These are phyloP conservation scores for Diplocarpon rosae DNA, from an alignment of 2,329 filamentous ascomycete genomes.

Conservation along the genomic window DNA sequence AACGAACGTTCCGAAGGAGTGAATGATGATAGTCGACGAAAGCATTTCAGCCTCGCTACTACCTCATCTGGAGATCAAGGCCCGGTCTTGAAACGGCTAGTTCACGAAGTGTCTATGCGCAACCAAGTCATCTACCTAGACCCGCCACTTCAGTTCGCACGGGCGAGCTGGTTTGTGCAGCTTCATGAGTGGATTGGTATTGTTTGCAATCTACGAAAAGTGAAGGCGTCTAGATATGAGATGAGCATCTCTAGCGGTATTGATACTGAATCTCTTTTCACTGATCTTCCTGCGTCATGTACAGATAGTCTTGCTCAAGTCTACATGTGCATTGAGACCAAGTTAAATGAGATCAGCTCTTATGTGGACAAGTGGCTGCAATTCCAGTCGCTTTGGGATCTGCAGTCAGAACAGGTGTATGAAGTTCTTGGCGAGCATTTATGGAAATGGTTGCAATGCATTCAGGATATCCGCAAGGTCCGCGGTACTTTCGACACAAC, in stretches of 20 bases:
- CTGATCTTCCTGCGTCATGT: constrained; percentile 74
- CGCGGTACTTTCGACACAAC: constrained; percentile 95
- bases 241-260: constrained; percentile 64
- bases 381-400: constrained; percentile 96
- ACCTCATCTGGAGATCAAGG: constrained; percentile 37
- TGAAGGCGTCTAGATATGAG: constrained; percentile 91
- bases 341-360: constrained; percentile 63
- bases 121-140: constrained; percentile 97
- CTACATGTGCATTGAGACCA: constrained; percentile 73
- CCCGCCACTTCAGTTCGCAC: constrained; percentile 81
- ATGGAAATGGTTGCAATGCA: constrained; percentile 81
- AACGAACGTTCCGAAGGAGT: constrained; percentile 35
- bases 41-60: constrained; percentile 33
- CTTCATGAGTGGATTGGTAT: constrained; percentile 89
- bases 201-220: constrained; percentile 83
- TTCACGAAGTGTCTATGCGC: constrained; percentile 93
- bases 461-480: constrained; percentile 95
- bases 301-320: constrained; percentile 68
- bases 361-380: constrained; percentile 98
- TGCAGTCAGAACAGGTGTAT: constrained; percentile 92
- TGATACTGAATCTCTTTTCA: constrained; percentile 63
- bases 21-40: constrained; percentile 41
- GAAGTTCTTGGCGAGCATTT: constrained; percentile 85
- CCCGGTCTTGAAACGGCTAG: constrained; percentile 59
- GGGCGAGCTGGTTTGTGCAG: constrained; percentile 87